Percentiles rank a stretch among this genome's conserved stretches.
phyloP scores from a whole-genome alignment of 371 early-diverging fungal species.

The Polyrhizophydium stewartii region DNA sequence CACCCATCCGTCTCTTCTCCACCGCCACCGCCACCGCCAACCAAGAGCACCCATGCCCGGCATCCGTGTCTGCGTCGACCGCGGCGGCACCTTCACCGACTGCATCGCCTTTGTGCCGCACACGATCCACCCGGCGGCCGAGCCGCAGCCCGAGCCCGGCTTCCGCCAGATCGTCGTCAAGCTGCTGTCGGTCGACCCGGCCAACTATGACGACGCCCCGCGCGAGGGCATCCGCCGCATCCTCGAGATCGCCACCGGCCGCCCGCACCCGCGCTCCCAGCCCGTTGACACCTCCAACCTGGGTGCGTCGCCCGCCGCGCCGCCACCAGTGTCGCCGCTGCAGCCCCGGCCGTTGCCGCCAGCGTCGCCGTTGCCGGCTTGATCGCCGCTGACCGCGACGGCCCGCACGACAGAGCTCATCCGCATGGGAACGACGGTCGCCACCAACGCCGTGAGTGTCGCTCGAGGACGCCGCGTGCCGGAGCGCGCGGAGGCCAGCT shows the following conservation, averaged over 20 bases:
- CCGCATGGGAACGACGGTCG: conserved; percentile 96
- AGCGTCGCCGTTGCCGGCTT: too few relatives aligned
- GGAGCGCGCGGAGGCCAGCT: too few relatives aligned
- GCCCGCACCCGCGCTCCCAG: conserved; percentile 59
- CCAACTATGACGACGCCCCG: conserved; percentile 91
- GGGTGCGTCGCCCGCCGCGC: conserved; percentile 23
- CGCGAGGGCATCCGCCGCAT: conserved; percentile 91
- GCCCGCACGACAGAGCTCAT: conserved; percentile 57
- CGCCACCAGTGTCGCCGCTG: too few relatives aligned
- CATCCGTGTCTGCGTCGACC: conserved; percentile 26
- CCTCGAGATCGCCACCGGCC: conserved; percentile 71
- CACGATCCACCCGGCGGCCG: conserved; percentile 10
- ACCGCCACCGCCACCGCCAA: too few relatives aligned
- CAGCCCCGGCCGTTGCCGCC: too few relatives aligned
- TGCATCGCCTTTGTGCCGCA: conserved; percentile 28
- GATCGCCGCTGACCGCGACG: background rate
- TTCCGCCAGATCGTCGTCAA: conserved; percentile 59
- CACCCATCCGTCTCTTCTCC: too few relatives aligned
- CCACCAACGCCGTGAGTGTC: conserved; percentile 70
- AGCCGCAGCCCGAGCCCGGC: background rate
- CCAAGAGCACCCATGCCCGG: background rate
- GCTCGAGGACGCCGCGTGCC: too few relatives aligned
- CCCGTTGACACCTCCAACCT: conserved; percentile 72
- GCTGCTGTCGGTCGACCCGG: conserved; percentile 85
- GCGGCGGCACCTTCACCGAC: conserved; percentile 47